phyloP scores from a whole-genome alignment of 805 yeast species.

The Pichia cephalocereana region DNA sequence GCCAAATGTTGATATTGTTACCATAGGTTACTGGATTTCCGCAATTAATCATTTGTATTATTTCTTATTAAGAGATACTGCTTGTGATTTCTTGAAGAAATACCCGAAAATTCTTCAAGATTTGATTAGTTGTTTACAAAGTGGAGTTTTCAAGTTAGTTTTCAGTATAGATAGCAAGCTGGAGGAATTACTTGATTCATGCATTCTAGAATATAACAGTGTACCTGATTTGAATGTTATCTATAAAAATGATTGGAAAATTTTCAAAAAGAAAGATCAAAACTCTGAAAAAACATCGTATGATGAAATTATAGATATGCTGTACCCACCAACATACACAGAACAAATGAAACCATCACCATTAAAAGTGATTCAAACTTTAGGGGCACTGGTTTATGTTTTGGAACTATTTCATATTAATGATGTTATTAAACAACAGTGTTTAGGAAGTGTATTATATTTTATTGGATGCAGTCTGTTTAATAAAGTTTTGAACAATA shows the following conservation, averaged over 20 bases:
- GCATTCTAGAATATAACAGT: conserved; percentile 66
- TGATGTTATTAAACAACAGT: conserved; percentile 67
- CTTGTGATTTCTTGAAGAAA: conserved; percentile 37
- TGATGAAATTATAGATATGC: conserved; percentile 65
- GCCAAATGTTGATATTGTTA: conserved; percentile 47
- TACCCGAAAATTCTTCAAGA: conserved; percentile 58
- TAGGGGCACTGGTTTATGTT: conserved; percentile 83
- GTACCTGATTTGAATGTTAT: conserved; percentile 75
- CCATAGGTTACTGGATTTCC: conserved; percentile 82
- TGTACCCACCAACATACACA: conserved; percentile 76
- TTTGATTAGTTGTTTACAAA: conserved; percentile 43
- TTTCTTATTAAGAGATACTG: conserved; percentile 60
- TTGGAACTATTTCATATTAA: conserved; percentile 75
- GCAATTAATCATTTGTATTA: conserved; percentile 68
- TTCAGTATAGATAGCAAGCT: conserved; percentile 57
- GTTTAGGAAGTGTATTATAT: conserved; percentile 67
- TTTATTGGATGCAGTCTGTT: conserved; percentile 69
- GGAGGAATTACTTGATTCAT: conserved; percentile 48
- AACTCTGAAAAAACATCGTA: conserved; percentile 35
- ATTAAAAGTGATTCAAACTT: conserved; percentile 68
- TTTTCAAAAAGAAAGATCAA: conserved; percentile 36
- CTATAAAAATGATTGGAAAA: conserved; percentile 62
- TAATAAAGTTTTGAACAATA: conserved; percentile 58
- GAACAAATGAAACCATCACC: conserved; percentile 88
- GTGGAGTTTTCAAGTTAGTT: conserved; percentile 55